Evolutionary conservation across 768 basidiomycete species (phyloP).

Genomic region (Agrocybe chaxingu): DNA sequence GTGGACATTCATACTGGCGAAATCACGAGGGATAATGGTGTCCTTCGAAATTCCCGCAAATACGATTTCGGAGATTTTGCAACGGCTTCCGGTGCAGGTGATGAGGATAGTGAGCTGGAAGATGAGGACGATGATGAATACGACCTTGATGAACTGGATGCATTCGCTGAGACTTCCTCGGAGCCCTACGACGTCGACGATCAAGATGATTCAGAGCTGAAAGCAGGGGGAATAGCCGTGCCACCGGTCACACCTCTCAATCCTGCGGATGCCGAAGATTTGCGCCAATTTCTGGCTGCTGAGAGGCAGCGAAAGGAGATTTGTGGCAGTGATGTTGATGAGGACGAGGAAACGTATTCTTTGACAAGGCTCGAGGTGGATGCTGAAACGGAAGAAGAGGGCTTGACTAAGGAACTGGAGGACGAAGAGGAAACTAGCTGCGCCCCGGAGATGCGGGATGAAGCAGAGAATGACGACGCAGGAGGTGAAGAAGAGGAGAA

Average conservation of each 20-base stretch:
- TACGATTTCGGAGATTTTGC: slow-evolving; percentile 54
- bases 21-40: slow-evolving; percentile 69
- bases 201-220: too few relatives aligned
- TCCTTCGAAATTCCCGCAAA: slow-evolving; percentile 43
- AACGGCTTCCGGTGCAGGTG: slow-evolving; percentile 34
- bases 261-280: slow-evolving; percentile 52
- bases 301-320: slow-evolving; percentile 51
- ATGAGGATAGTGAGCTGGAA: slow-evolving; percentile 40
- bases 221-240: background rate
- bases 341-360: slow-evolving; percentile 15
- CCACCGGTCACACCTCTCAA: slow-evolving; percentile 12
- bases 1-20: slow-evolving; percentile 61
- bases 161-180: slow-evolving; percentile 34
- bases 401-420: slow-evolving; percentile 2
- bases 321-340: slow-evolving; percentile 45
- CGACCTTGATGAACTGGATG: slow-evolving; percentile 60
- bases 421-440: slow-evolving; percentile 2
- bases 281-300: slow-evolving; percentile 64
- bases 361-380: background rate
- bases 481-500: slow-evolving; percentile 4
- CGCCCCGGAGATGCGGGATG: too few relatives aligned
- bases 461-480: slow-evolving; percentile 1
- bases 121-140: slow-evolving; percentile 55
- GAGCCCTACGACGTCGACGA: slow-evolving; percentile 20
- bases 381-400: slow-evolving; percentile 3